Percentiles rank a stretch among this genome's conserved stretches.
Conservation (phyloP, 768 basidiomycete genomes). For the Podaxis carcinomalis region DNA sequence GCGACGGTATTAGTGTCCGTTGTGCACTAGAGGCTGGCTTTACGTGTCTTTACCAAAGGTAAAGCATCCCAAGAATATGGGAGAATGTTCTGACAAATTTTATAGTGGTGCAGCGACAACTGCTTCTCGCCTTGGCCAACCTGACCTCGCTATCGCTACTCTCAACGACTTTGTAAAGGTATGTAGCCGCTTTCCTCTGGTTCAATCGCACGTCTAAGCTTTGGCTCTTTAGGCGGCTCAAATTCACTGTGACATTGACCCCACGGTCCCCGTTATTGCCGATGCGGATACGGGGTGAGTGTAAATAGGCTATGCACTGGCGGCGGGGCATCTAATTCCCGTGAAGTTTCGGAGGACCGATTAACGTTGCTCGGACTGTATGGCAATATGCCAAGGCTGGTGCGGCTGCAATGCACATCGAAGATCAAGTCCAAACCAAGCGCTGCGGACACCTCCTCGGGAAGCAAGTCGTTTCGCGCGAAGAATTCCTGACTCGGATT, state of each 20-base stretch:
- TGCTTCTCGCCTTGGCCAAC: constrained; percentile 71
- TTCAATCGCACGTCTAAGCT: background rate
- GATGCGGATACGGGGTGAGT: constrained; percentile 75
- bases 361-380: constrained; percentile 73
- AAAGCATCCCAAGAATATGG: background rate
- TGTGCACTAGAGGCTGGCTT: constrained; percentile 81
- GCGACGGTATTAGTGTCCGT: constrained; percentile 76
- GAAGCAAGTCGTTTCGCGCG: constrained; percentile 77
- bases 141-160: constrained; percentile 77
- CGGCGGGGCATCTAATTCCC: background rate
- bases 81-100: background rate
- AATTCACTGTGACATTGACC: constrained; percentile 66
- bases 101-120: constrained; percentile 73
- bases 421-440: constrained; percentile 81
- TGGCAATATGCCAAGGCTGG: constrained; percentile 66
- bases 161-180: constrained; percentile 72
- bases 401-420: constrained; percentile 73
- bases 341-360: constrained; percentile 61
- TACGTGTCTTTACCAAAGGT: constrained; percentile 75
- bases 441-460: constrained; percentile 78
- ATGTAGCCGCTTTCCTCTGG: constrained; percentile 7
- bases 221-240: constrained; percentile 44
- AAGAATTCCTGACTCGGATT: constrained; percentile 71
- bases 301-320: background rate
- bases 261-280: constrained; percentile 67